These are phyloP conservation scores for Fusarium beomiforme DNA, from an alignment of 2,329 filamentous ascomycete genomes.

Conservation along the genomic window DNA sequence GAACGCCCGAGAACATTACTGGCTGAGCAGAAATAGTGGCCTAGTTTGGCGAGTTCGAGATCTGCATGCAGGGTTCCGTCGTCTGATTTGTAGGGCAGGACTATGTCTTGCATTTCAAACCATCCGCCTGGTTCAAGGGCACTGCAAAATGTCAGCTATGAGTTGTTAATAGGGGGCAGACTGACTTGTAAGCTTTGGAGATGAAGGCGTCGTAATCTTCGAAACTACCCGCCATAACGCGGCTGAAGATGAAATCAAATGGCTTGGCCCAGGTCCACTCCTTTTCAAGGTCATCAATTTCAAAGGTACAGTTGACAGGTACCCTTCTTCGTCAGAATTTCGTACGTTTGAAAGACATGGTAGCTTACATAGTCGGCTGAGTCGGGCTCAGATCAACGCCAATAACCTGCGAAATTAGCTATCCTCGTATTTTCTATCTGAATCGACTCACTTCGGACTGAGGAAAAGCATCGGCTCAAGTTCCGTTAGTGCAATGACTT, in stretches of 20 bases:
- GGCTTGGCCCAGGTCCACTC: conserved; percentile 9
- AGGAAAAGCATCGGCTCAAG: background rate
- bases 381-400: conserved; percentile 18
- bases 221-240: background rate
- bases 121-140: background rate
- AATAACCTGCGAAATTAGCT: background rate
- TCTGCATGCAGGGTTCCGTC: background rate
- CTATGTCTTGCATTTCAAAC: background rate
- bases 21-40: background rate
- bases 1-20: background rate
- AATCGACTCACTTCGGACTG: background rate
- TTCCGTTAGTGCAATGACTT: no score
- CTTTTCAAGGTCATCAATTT: conserved; percentile 12
- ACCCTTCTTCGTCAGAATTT: background rate
- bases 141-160: background rate
- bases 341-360: background rate
- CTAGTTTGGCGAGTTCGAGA: background rate
- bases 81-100: background rate
- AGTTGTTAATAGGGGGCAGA: background rate
- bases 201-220: background rate
- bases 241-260: background rate
- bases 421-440: background rate
- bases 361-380: background rate
- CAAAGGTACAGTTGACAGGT: conserved; percentile 5
- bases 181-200: background rate